A percentile compares a stretch with the other conserved stretches of the same genome.
phyloP scores from a whole-genome alignment of 805 yeast species.

The Blastobotrys peoriensis region DNA sequence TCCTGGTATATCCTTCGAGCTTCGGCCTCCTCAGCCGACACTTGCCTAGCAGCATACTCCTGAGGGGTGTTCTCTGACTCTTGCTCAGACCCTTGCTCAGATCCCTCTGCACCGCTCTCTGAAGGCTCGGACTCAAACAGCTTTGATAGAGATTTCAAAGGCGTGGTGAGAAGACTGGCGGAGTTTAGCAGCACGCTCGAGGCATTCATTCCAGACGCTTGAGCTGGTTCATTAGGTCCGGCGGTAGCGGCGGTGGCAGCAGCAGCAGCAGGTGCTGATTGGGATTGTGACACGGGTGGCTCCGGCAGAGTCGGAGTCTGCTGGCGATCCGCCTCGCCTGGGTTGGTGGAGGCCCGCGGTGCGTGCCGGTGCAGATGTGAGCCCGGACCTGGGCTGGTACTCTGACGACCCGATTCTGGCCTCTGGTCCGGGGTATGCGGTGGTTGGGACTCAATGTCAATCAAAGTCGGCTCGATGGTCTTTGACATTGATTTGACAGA shows the following conservation, averaged over 20 bases:
- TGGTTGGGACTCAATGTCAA: constrained; percentile 12
- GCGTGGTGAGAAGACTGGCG: constrained; percentile 47
- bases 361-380: neutral
- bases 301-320: neutral
- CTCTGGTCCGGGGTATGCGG: constrained; percentile 19
- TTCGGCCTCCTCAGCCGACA: constrained; percentile 34
- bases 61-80: constrained; percentile 16
- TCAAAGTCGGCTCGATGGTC: constrained; percentile 9
- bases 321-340: too few species aligned
- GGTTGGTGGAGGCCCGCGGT: neutral
- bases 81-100: constrained; percentile 2
- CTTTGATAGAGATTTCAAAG: constrained; percentile 36
- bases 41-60: constrained; percentile 31
- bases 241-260: constrained; percentile 32
- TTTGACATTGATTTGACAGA: constrained; percentile 41
- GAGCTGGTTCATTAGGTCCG: constrained; percentile 9
- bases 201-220: constrained; percentile 19
- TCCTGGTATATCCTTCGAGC: constrained; percentile 36
- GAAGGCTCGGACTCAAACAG: constrained; percentile 32
- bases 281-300: neutral
- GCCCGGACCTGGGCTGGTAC: neutral
- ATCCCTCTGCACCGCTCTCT: constrained; percentile 5
- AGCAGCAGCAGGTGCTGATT: constrained; percentile 20
- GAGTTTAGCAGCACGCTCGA: constrained; percentile 33
- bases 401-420: constrained; percentile 1